Percentiles rank a stretch among this genome's conserved stretches.
Conservation (phyloP, 192 early-diverging fungal species). For the Haplosporangium gracile region DNA sequence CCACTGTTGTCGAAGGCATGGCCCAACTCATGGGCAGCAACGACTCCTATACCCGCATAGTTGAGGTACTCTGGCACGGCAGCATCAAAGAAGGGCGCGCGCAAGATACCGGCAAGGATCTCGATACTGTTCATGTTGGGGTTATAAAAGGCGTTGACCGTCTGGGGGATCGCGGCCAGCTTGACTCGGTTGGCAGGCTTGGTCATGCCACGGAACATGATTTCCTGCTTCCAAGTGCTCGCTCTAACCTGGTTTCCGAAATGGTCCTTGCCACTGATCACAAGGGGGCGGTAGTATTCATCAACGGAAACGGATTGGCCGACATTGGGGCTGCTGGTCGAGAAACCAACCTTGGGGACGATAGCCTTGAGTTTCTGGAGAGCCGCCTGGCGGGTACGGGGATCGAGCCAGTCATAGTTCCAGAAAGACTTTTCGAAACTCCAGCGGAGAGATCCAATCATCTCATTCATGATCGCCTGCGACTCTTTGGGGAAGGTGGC, state of each 20-base stretch:
- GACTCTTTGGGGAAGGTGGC: conserved; percentile 52
- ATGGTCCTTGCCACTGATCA: conserved; percentile 41
- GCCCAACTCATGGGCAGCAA: conserved; percentile 79
- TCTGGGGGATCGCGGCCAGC: conserved; percentile 64
- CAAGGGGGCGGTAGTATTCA: conserved; percentile 54
- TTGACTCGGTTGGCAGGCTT: conserved; percentile 41
- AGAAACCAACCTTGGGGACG: conserved; percentile 62
- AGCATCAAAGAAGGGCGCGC: conserved; percentile 69
- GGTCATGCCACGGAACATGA: conserved; percentile 42
- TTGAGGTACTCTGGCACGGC: conserved; percentile 69
- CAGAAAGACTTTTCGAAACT: conserved; percentile 56
- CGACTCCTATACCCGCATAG: conserved; percentile 73
- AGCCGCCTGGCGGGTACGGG: conserved; percentile 53
- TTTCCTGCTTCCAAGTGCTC: conserved; percentile 14
- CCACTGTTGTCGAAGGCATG: conserved; percentile 71
- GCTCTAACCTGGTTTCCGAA: conserved; percentile 58
- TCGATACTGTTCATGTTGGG: conserved; percentile 44
- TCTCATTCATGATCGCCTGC: conserved; percentile 53
- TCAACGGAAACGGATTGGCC: conserved; percentile 57
- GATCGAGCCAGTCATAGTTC: conserved; percentile 62
- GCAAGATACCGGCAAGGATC: conserved; percentile 68
- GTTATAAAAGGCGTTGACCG: conserved; percentile 68
- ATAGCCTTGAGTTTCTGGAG: conserved; percentile 61
- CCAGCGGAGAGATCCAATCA: conserved; percentile 55
- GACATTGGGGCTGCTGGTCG: conserved; percentile 51